Conservation (phyloP, 192 early-diverging fungal species). For the Obelidium mucronatum region DNA sequence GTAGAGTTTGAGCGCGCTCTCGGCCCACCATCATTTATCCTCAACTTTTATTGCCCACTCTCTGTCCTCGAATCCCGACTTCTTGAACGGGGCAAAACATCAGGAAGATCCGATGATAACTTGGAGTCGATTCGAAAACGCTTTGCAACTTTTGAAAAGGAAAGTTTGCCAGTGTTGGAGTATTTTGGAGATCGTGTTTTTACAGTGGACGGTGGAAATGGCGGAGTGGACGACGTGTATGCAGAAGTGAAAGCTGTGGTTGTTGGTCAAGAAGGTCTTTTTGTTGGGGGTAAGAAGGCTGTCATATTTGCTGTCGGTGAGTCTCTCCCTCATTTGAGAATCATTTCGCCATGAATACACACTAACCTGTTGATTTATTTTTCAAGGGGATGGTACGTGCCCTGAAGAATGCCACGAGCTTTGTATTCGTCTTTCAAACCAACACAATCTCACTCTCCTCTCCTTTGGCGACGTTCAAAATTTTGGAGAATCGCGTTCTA, state of each 20-base stretch:
- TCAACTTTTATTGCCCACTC: conserved; percentile 57
- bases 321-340: background rate
- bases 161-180: conserved; percentile 59
- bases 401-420: background rate
- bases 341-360: no score
- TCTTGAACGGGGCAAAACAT: conserved; percentile 62
- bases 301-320: conserved; percentile 1
- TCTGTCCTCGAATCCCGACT: conserved; percentile 55
- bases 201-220: conserved; percentile 29
- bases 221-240: no score
- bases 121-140: conserved; percentile 63
- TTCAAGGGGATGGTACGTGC: background rate
- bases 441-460: background rate
- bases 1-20: conserved; percentile 55
- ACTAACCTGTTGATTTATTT: background rate
- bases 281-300: background rate
- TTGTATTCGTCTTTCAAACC: background rate
- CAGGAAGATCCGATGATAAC: conserved; percentile 64
- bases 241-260: no score
- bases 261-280: background rate
- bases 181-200: conserved; percentile 47
- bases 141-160: conserved; percentile 56
- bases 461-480: background rate
- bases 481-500: background rate
- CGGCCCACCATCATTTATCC: conserved; percentile 37